A percentile compares a stretch with the other conserved stretches of the same genome.
These are phyloP conservation scores for Cutaneotrichosporon sp. DNA, from an alignment of 1,284 basidiomycete genomes.

Conservation along the genomic window DNA sequence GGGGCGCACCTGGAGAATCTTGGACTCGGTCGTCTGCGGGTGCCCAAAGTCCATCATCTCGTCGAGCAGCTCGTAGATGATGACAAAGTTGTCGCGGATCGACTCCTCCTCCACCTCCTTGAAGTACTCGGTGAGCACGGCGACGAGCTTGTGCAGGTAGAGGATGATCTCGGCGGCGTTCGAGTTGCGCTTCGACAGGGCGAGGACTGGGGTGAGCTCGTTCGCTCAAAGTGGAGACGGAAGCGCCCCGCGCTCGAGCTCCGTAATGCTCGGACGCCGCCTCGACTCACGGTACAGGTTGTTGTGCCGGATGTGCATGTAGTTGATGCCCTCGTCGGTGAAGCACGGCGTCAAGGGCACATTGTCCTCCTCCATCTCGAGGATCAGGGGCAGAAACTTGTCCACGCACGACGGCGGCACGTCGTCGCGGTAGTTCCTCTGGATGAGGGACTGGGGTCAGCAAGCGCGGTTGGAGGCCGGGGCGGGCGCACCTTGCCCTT, in stretches of 20 bases:
- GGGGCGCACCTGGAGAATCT: constrained; percentile 68
- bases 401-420: constrained; percentile 86
- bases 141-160: constrained; percentile 86
- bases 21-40: constrained; percentile 98
- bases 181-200: constrained; percentile 91
- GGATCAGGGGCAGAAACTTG: constrained; percentile 87
- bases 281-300: constrained; percentile 86
- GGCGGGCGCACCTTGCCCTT: constrained; percentile 68
- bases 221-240: neutral
- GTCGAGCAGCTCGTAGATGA: constrained; percentile 95
- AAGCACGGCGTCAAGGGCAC: constrained; percentile 94
- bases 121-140: constrained; percentile 91
- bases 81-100: constrained; percentile 97
- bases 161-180: constrained; percentile 97
- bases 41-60: constrained; percentile 99
- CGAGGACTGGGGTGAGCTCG: constrained; percentile 67
- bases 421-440: constrained; percentile 97
- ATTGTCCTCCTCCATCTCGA: constrained; percentile 97
- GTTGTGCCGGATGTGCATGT: constrained; percentile 97
- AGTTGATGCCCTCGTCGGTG: constrained; percentile 90
- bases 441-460: constrained; percentile 76
- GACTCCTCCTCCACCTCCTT: constrained; percentile 99
- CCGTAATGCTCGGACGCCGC: neutral
- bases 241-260: neutral
- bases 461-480: neutral